Percentiles rank a stretch among this genome's conserved stretches.
Conservation (phyloP, 148 eudicot species). For the Polygonum maritimum region DNA sequence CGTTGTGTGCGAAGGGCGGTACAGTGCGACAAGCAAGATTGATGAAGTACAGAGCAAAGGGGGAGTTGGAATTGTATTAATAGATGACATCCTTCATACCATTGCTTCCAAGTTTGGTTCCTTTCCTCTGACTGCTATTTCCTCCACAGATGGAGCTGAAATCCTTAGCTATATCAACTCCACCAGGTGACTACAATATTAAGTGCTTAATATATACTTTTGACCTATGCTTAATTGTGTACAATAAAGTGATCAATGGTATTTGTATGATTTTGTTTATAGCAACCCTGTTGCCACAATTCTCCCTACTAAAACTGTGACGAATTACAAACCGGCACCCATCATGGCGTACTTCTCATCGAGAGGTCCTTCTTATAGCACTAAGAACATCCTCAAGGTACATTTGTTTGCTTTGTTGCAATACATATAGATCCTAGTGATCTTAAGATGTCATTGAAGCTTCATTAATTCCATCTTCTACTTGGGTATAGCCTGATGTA, state of each 20-base stretch:
- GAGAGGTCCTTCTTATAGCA: slow-evolving; percentile 47
- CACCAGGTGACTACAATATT: slow-evolving; percentile 27
- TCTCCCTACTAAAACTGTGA: slow-evolving; percentile 25
- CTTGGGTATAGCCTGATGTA: slow-evolving; percentile 52
- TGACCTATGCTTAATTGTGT: background rate
- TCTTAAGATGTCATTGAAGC: background rate
- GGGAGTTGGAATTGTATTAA: slow-evolving; percentile 38
- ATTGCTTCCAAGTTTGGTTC: slow-evolving; percentile 26
- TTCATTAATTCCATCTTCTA: background rate
- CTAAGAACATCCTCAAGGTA: slow-evolving; percentile 51
- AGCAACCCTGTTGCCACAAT: slow-evolving; percentile 57
- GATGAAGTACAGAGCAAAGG: slow-evolving; percentile 17
- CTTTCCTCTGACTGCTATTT: slow-evolving; percentile 35
- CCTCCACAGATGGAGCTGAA: slow-evolving; percentile 29
- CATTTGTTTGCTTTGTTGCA: background rate
- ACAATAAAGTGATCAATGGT: background rate
- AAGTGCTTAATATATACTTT: background rate
- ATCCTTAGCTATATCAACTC: slow-evolving; percentile 39
- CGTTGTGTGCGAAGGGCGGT: slow-evolving; percentile 30
- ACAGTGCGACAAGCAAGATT: slow-evolving; percentile 16
- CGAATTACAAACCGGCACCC: slow-evolving; percentile 56
- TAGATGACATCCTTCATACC: slow-evolving; percentile 21
- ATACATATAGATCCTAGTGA: background rate
- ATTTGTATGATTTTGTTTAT: slow-evolving; percentile 11
- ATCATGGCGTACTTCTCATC: slow-evolving; percentile 46